These are phyloP conservation scores for Closterium sp. DNA, from an alignment of 139 green algal genomes.

Conservation along the genomic window DNA sequence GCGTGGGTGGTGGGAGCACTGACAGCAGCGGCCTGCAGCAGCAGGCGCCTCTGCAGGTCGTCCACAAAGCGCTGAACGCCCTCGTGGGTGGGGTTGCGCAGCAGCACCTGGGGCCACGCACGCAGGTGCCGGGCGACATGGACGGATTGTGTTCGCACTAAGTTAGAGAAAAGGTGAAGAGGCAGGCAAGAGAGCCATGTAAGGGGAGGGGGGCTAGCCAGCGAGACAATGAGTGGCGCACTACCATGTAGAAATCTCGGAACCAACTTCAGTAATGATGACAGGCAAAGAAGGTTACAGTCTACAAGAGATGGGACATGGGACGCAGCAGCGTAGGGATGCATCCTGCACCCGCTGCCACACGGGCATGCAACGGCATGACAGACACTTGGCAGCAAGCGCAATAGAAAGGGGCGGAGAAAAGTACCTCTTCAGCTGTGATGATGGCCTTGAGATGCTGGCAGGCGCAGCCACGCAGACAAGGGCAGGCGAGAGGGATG, in stretches of 20 bases:
- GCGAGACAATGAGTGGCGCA: too few relatives aligned
- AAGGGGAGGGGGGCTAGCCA: not conserved
- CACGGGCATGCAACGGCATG: not conserved
- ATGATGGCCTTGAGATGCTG: slow-evolving; percentile 44
- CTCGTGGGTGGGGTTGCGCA: not conserved
- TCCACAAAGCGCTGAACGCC: slow-evolving; percentile 6
- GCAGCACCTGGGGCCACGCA: too few relatives aligned
- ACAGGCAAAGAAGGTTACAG: too few relatives aligned
- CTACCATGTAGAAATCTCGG: too few relatives aligned
- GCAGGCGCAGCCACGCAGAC: not conserved
- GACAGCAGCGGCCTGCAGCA: not conserved
- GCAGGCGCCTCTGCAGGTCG: slow-evolving; percentile 1
- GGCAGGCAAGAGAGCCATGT: not conserved
- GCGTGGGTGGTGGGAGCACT: not conserved
- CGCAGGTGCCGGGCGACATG: too few relatives aligned
- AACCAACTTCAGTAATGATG: too few relatives aligned
- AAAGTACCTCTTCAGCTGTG: slow-evolving; percentile 11
- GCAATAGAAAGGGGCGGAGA: not conserved
- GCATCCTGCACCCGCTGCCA: too few relatives aligned
- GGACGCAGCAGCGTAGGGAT: too few relatives aligned
- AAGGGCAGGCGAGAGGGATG: too few relatives aligned
- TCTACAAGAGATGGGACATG: too few relatives aligned
- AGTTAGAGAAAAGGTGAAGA: not conserved
- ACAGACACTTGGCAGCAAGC: not conserved
- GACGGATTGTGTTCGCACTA: too few relatives aligned